Conservation (phyloP, 345 rosid species). For the Eutrema japonicum region DNA sequence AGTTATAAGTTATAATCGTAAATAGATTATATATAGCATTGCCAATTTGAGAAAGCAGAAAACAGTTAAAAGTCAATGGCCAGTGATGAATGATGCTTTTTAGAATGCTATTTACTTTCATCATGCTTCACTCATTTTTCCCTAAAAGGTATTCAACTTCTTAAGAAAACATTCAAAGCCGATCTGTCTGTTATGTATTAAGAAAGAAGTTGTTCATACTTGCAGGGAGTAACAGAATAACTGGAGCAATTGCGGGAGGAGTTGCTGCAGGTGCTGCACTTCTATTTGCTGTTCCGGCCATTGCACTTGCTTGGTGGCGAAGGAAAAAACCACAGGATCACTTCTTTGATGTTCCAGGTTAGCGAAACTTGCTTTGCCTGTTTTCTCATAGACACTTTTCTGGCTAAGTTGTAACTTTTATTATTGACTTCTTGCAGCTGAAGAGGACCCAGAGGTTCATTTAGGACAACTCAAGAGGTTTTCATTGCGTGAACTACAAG, state of each 20-base stretch:
- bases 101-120: not conserved
- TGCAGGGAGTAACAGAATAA: constrained; percentile 60
- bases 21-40: not conserved
- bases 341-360: constrained; percentile 97
- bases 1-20: not conserved
- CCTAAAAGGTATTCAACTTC: not conserved
- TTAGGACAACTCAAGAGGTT: constrained; percentile 90
- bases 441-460: constrained; percentile 92
- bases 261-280: constrained; percentile 98
- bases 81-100: not conserved
- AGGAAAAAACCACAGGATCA: constrained; percentile 78
- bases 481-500: constrained; percentile 85
- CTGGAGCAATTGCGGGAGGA: constrained; percentile 95
- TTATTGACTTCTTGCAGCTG: constrained; percentile 61
- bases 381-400: constrained; percentile 15
- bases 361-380: constrained; percentile 35
- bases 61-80: not conserved
- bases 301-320: constrained; percentile 77
- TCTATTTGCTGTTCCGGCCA: constrained; percentile 90
- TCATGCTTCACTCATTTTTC: not conserved
- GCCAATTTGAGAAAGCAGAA: not conserved
- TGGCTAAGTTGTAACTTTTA: constrained; percentile 12
- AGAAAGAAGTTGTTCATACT: constrained; percentile 32
- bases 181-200: constrained; percentile 11
- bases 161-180: not conserved